phyloP scores from a whole-genome alignment of 1,284 basidiomycete species.

The Sporisorium iseilematis-ciliati region DNA sequence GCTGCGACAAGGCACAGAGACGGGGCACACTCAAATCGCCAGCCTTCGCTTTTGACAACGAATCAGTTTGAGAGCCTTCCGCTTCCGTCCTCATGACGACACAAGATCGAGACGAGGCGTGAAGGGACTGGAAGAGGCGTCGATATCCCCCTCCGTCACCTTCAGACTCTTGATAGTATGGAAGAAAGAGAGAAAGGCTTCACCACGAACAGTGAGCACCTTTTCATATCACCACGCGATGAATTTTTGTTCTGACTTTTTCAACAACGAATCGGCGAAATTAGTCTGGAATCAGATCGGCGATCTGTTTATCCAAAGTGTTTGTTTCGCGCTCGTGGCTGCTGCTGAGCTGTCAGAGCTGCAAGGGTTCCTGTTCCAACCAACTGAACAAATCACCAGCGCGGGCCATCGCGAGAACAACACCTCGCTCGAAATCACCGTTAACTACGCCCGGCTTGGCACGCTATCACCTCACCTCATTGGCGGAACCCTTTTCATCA shows the following conservation, averaged over 20 bases:
- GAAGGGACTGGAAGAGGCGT: constrained; percentile 50
- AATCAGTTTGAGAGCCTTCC: constrained; percentile 35
- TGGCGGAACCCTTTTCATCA: not conserved
- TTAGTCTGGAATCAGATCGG: not conserved
- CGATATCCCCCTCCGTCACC: constrained; percentile 38
- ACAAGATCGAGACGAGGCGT: constrained; percentile 21
- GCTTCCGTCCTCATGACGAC: constrained; percentile 24
- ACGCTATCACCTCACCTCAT: not conserved
- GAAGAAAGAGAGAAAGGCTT: constrained; percentile 19
- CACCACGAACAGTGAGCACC: not conserved
- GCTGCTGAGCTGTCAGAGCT: constrained; percentile 7
- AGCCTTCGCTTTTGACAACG: constrained; percentile 33
- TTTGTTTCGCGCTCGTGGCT: not conserved
- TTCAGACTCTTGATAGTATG: constrained; percentile 39
- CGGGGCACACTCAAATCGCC: constrained; percentile 57
- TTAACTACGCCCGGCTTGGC: not conserved
- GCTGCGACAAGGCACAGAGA: constrained; percentile 26
- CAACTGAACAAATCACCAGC: not conserved
- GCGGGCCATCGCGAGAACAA: constrained; percentile 5
- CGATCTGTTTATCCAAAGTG: not conserved
- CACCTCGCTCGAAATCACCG: not conserved
- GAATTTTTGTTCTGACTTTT: not conserved
- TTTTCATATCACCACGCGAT: too few species aligned
- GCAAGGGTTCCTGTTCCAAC: not conserved
- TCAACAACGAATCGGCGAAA: not conserved